These are phyloP conservation scores for Aspergillus sp. DNA, from an alignment of 2,329 filamentous ascomycete genomes.

Conservation along the genomic window DNA sequence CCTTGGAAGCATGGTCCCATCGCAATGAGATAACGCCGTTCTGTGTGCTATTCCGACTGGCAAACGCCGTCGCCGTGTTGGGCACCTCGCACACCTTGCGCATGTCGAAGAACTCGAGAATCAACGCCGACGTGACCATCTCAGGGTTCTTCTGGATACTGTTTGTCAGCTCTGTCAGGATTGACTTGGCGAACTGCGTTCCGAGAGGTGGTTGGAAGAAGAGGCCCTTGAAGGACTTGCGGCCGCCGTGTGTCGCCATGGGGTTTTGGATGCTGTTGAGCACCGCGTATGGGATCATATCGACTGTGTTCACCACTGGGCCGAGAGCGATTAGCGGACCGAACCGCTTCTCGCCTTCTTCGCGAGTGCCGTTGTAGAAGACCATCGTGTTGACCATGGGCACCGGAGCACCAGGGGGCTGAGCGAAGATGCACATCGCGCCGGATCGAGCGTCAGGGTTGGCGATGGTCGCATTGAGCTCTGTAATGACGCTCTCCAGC, in stretches of 20 bases:
- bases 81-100: constrained; percentile 34
- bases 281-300: constrained; percentile 38
- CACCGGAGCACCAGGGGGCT: constrained; percentile 24
- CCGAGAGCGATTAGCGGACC: constrained; percentile 33
- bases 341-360: constrained; percentile 33
- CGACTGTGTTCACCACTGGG: constrained; percentile 32
- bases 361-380: constrained; percentile 35
- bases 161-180: constrained; percentile 26
- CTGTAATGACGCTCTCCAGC: constrained; percentile 17
- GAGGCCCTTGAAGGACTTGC: constrained; percentile 41
- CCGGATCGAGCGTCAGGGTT: constrained; percentile 54
- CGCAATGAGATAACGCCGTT: constrained; percentile 39
- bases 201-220: constrained; percentile 42
- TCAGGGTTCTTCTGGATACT: constrained; percentile 24
- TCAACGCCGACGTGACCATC: constrained; percentile 24
- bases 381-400: constrained; percentile 27
- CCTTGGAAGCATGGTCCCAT: constrained; percentile 38
- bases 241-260: constrained; percentile 34
- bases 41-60: constrained; percentile 42
- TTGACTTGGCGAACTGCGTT: constrained; percentile 23
- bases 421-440: constrained; percentile 23
- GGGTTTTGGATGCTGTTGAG: constrained; percentile 38
- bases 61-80: constrained; percentile 38
- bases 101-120: constrained; percentile 42
- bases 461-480: constrained; percentile 44